Evolutionary conservation across 495 filamentous ascomycete genomes (phyloP).

Genomic region (Aspergillus incahuasiensis): DNA sequence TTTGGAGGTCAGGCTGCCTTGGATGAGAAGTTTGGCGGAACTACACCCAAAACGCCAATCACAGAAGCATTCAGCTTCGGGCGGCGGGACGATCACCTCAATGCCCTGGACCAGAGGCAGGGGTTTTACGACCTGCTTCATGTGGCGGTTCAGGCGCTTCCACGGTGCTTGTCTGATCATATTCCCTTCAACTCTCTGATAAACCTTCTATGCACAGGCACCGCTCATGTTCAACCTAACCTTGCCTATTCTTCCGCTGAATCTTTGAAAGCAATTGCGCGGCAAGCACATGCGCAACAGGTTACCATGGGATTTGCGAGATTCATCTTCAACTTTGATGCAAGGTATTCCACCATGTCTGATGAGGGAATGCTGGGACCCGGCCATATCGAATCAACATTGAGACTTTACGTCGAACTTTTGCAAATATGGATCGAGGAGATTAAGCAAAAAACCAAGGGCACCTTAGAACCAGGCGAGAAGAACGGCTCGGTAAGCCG

Average conservation of each 20-base stretch:
- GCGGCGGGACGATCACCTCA: slow-evolving; percentile 72
- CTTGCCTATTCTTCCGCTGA: slow-evolving; percentile 90
- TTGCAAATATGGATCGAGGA: slow-evolving; percentile 96
- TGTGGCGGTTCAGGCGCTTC: slow-evolving; percentile 91
- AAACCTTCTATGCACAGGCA: slow-evolving; percentile 93
- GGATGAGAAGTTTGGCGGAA: slow-evolving; percentile 87
- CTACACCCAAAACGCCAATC: slow-evolving; percentile 88
- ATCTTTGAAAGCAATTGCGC: slow-evolving; percentile 90
- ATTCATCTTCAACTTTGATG: slow-evolving; percentile 98
- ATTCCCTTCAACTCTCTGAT: slow-evolving; percentile 92
- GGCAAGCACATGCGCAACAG: slow-evolving; percentile 88
- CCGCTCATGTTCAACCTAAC: slow-evolving; percentile 87
- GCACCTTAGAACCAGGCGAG: slow-evolving; percentile 61
- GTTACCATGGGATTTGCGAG: slow-evolving; percentile 94
- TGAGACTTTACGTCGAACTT: slow-evolving; percentile 88
- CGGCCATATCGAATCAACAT: slow-evolving; percentile 89
- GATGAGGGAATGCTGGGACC: slow-evolving; percentile 96
- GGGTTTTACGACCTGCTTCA: slow-evolving; percentile 94
- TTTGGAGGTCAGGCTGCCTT: slow-evolving; percentile 94
- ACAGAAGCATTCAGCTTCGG: slow-evolving; percentile 89
- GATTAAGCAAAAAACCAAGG: slow-evolving; percentile 79
- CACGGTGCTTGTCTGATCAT: slow-evolving; percentile 83
- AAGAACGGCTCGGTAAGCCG: slow-evolving; percentile 50
- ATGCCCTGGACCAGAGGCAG: slow-evolving; percentile 76
- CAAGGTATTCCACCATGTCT: slow-evolving; percentile 94